phyloP scores from a whole-genome alignment of 1,139 yeast species.

The Lodderomyces oxycetoniae region DNA sequence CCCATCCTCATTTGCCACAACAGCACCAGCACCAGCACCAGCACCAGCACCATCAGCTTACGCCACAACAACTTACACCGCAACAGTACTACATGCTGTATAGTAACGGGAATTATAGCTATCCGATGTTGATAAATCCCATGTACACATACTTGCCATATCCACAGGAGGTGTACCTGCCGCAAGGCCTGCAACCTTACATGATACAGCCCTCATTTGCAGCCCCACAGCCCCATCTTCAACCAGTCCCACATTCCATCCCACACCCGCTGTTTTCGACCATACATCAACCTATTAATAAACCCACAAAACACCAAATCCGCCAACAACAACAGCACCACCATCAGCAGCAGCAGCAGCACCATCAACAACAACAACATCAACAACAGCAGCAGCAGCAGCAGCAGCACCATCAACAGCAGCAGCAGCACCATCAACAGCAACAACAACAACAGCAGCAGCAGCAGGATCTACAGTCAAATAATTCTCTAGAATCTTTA shows the following conservation, averaged over 20 bases:
- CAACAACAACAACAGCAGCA: no score
- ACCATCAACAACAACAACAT: slow-evolving; percentile 1
- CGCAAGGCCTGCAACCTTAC: slow-evolving; percentile 5
- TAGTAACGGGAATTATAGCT: slow-evolving; percentile 12
- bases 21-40: slow-evolving; percentile 18
- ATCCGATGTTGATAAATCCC: slow-evolving; percentile 15
- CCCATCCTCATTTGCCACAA: slow-evolving; percentile 13
- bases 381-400: slow-evolving; percentile 1
- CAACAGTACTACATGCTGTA: slow-evolving; percentile 22
- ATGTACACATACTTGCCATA: slow-evolving; percentile 9
- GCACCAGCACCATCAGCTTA: slow-evolving; percentile 3
- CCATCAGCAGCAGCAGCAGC: neutral
- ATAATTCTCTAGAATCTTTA: no score
- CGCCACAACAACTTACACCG: slow-evolving; percentile 9
- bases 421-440: neutral
- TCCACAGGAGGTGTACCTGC: slow-evolving; percentile 9
- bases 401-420: neutral
- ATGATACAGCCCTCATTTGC: slow-evolving; percentile 5
- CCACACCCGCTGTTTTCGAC: slow-evolving; percentile 7
- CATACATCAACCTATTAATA: slow-evolving; percentile 1
- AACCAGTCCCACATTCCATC: slow-evolving; percentile 2
- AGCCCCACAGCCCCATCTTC: slow-evolving; percentile 6
- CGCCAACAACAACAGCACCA: neutral
- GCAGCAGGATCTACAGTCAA: no score
- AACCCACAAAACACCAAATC: slow-evolving; percentile 1